Percentiles rank a stretch among this genome's conserved stretches.
phyloP scores from a whole-genome alignment of 169 alveolate genomes.

The Plasmodium gallinaceum region DNA sequence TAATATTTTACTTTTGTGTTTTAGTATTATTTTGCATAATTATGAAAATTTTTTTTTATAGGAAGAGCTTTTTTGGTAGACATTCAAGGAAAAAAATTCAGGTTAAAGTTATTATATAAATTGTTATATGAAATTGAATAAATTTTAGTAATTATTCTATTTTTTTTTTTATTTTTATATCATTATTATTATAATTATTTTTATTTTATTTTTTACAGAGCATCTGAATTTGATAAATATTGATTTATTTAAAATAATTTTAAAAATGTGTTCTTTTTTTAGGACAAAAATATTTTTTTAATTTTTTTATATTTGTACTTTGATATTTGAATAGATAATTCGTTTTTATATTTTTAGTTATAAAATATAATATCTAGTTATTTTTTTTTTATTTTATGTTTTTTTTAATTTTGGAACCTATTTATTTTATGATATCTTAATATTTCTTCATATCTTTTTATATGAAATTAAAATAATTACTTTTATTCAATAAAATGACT shows the following conservation, averaged over 20 bases:
- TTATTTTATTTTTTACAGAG: slow-evolving; percentile 36
- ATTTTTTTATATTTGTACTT: background rate
- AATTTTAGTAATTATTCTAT: background rate
- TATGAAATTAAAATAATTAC: slow-evolving; percentile 29
- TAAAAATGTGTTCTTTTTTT: slow-evolving; percentile 8
- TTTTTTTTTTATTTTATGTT: background rate
- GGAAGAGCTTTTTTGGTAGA: slow-evolving; percentile 77
- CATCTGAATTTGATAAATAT: slow-evolving; percentile 73
- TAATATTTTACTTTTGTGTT: too few species aligned
- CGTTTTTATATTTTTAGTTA: slow-evolving; percentile 7
- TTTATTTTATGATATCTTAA: background rate
- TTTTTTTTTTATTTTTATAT: background rate
- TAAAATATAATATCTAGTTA: slow-evolving; percentile 2
- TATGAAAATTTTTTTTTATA: background rate
- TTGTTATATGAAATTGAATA: background rate
- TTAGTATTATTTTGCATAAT: too few species aligned
- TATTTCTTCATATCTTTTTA: slow-evolving; percentile 12
- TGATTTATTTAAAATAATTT: background rate
- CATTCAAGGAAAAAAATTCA: slow-evolving; percentile 67
- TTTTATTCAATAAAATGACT: slow-evolving; percentile 1
- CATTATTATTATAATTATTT: background rate
- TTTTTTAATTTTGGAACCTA: slow-evolving; percentile 1
- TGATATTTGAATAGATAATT: background rate
- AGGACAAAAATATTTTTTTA: background rate
- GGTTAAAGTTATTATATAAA: slow-evolving; percentile 20